Evolutionary conservation across 2,329 filamentous ascomycete genomes (phyloP).

Genomic region (Aurifilum marmelostoma): DNA sequence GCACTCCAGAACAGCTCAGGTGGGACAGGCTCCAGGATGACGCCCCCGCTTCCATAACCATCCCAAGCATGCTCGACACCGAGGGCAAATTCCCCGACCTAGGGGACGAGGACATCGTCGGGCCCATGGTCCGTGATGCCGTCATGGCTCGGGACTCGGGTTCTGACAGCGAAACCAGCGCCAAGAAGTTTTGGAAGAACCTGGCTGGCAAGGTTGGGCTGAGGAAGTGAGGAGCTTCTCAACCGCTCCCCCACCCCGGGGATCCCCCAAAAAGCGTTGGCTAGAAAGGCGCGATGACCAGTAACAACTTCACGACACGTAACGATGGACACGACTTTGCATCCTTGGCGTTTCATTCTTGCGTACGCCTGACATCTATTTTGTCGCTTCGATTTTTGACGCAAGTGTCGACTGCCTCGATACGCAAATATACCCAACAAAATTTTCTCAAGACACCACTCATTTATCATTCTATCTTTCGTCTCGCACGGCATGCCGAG

Average conservation of each 20-base stretch:
- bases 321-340: conserved; percentile 26
- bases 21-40: conserved; percentile 51
- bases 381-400: background rate
- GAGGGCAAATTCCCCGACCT: conserved; percentile 86
- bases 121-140: conserved; percentile 76
- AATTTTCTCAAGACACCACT: background rate
- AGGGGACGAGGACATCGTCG: conserved; percentile 90
- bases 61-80: conserved; percentile 71
- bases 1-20: conserved; percentile 37
- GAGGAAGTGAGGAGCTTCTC: conserved; percentile 33
- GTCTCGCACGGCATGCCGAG: background rate
- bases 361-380: background rate
- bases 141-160: conserved; percentile 53
- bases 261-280: too few species aligned
- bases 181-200: conserved; percentile 51
- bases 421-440: conserved; percentile 16
- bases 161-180: conserved; percentile 44
- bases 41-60: conserved; percentile 66
- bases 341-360: conserved; percentile 15
- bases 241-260: background rate
- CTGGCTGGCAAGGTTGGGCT: conserved; percentile 50
- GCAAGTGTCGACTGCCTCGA: background rate
- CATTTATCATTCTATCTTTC: background rate
- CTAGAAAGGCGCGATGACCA: background rate
- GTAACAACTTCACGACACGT: conserved; percentile 15